Base-by-base conservation (phyloP, 1,284 basidiomycete species). In the Grifola frondosa region DNA sequence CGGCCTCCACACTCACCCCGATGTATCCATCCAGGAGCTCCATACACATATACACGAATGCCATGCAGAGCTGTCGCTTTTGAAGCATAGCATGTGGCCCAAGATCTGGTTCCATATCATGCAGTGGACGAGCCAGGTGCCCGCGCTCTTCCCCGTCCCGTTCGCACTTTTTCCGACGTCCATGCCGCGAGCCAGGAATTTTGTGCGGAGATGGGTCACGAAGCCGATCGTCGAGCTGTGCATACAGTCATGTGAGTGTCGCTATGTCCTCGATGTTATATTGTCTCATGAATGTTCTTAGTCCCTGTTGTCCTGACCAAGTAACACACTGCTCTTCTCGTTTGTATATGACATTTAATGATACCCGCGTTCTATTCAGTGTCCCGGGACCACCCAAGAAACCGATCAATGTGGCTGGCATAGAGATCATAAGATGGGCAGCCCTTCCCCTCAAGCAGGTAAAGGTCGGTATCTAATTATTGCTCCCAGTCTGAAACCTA, bases 371-470 rank as follows among this genome's bases (percentile, higher is more conserved):
- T 10, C 20, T 21, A 19, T 40, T 1, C 36, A 61, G 59, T 41
- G 53, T 64, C 20, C 62, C 62, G 2, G 62, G 62, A 0, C 62
- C 62, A 0, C 44, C 58, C 11, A 58, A 54, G 35, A 54, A 48
- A 15, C 49, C 50, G 8, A 57, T 63, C 44, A 54, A 48, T 2
- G 41, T 62, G 31, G 56, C 53, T 30, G 60, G 53, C 30, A 53
- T 56, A 28, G 56, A 63, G 37, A 53, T 63, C 10, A 41, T 56
- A 16, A 53, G 53, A 16, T 62, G 60, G 61, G 54, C 50, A 7
- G 62, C 60, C 5, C 53, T 62, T 28, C 62, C 62, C 62, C 62
- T 5, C 62, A 64, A 44, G 53, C 46, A 1, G 62, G 62, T 13
- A 59, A 60, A 42, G 59, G 59, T 54, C 11, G 16, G 49, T 43